A percentile compares a stretch with the other conserved stretches of the same genome.
phyloP scores from a whole-genome alignment of 768 basidiomycete species.

The Mycena vulgaris region DNA sequence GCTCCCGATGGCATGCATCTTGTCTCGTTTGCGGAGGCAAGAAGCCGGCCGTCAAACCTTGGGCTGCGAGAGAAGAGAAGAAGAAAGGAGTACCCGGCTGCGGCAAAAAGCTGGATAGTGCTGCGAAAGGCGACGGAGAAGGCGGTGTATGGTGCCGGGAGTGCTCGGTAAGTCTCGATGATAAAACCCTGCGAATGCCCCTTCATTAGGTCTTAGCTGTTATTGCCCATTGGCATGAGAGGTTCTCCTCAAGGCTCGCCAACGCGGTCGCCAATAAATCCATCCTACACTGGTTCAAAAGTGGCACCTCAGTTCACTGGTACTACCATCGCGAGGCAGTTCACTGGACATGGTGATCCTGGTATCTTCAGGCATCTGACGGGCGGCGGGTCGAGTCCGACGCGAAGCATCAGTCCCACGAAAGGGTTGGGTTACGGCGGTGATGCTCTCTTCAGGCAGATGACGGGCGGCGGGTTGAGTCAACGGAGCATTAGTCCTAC shows the following conservation, averaged over 20 bases:
- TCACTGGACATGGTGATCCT: slow-evolving; percentile 66
- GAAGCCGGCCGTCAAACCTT: slow-evolving; percentile 57
- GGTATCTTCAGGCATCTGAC: slow-evolving; percentile 52
- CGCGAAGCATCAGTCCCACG: slow-evolving; percentile 77
- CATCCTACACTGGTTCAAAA: slow-evolving; percentile 61
- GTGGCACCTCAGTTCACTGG: slow-evolving; percentile 76
- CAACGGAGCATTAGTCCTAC: slow-evolving; percentile 85
- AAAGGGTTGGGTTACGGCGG: slow-evolving; percentile 72
- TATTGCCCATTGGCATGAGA: slow-evolving; percentile 40
- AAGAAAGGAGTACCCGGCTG: slow-evolving; percentile 80
- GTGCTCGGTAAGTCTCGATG: slow-evolving; percentile 72
- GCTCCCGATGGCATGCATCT: slow-evolving; percentile 82
- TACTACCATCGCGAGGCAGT: slow-evolving; percentile 80
- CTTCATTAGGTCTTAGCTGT: slow-evolving; percentile 11
- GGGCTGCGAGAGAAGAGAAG: slow-evolving; percentile 58
- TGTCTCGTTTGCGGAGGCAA: slow-evolving; percentile 90
- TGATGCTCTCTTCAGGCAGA: slow-evolving; percentile 65
- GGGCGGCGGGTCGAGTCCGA: slow-evolving; percentile 43
- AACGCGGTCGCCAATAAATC: slow-evolving; percentile 61
- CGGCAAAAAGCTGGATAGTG: slow-evolving; percentile 87
- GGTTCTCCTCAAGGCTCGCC: slow-evolving; percentile 70
- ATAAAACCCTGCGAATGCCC: background rate
- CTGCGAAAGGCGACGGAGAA: slow-evolving; percentile 79
- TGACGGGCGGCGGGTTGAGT: slow-evolving; percentile 78
- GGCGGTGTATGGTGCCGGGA: slow-evolving; percentile 89